phyloP scores from a whole-genome alignment of 1,284 basidiomycete genomes.

The Rhodotorula sp. region DNA sequence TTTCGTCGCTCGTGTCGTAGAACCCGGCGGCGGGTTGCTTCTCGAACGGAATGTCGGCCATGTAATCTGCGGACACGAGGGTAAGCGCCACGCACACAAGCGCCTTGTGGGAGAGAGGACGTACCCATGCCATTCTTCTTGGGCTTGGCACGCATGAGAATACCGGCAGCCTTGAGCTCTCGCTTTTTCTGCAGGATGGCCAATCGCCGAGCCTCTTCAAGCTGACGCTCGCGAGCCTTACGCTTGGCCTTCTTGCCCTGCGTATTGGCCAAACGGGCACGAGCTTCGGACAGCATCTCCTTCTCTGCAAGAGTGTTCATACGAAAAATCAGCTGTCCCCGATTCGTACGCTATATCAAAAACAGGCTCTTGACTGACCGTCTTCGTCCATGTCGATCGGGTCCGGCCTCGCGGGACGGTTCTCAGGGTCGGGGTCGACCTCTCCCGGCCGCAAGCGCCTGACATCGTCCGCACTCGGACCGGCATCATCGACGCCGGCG shows the following conservation, averaged over 20 bases:
- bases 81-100: not conserved
- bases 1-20: slow-evolving; percentile 94
- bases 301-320: slow-evolving; percentile 65
- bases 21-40: slow-evolving; percentile 94
- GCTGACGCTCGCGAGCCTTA: slow-evolving; percentile 91
- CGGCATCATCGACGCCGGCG: slow-evolving; percentile 72
- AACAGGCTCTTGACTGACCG: slow-evolving; percentile 53
- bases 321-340: too few relatives aligned
- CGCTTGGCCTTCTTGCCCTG: slow-evolving; percentile 99
- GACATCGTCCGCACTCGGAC: slow-evolving; percentile 86
- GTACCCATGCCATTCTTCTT: slow-evolving; percentile 96
- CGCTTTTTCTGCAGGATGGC: slow-evolving; percentile 97
- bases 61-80: slow-evolving; percentile 64
- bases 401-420: slow-evolving; percentile 94
- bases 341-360: too few relatives aligned
- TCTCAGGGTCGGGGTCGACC: slow-evolving; percentile 98
- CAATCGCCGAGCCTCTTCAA: slow-evolving; percentile 91
- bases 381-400: slow-evolving; percentile 99
- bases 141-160: slow-evolving; percentile 76
- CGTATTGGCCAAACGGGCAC: slow-evolving; percentile 95
- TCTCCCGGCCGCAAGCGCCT: slow-evolving; percentile 88
- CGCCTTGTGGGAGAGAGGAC: slow-evolving; percentile 45
- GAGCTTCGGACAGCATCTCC: slow-evolving; percentile 99
- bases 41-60: slow-evolving; percentile 97
- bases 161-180: slow-evolving; percentile 95